Evolutionary conservation across 345 rosid species (phyloP), one percentile per base, ranked within the genome.

Genomic region (Excoecaria cochinchinensis): DNA sequence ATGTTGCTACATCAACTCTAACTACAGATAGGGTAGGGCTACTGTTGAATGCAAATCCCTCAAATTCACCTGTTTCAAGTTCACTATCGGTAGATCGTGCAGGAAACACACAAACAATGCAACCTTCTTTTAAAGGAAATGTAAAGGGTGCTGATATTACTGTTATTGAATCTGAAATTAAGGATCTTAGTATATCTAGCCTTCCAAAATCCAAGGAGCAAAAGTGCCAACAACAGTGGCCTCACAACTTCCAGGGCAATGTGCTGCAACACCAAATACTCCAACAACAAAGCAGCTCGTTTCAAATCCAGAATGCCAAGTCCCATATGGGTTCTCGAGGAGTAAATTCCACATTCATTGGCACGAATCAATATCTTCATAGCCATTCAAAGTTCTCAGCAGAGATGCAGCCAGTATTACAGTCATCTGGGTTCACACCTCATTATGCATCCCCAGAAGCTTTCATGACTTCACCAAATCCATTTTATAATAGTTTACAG

Each of bases 401-500:
- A 14, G 91, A 84, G 87, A 84, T 82, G 79, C 96, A 90, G 75
- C 82, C 89, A 61, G 67, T 81, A 59, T 78, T 89, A 62, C 93
- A 84, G 76, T 86, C 96, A 77, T 87, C 89, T 79, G 90, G 91
- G 79, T 81, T 90, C 19, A 73, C 88, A 46, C 90, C 93, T 47
- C 72, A 86, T 58, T 94, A 86, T 89, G 77, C 90, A 61, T 80
- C 91, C 36, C 86, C 90, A 58, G 70, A 80, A 8, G 89, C 92
- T 21, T 94, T 90, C 78, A 87, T 89, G 88, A 82, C 89, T 70
- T 83, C 98, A 22, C 86, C 84, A 78, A 90, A 85, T 79, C 80
- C 97, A 16, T 85, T 79, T 79, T 92, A 94, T 81, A 68, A 92
- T 63, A 89, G 85, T 85, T 75, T 89, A 83, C 97, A 87, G 76